phyloP scores from a whole-genome alignment of 352 stramenopile species.

The Thraustochytrium sp. region DNA sequence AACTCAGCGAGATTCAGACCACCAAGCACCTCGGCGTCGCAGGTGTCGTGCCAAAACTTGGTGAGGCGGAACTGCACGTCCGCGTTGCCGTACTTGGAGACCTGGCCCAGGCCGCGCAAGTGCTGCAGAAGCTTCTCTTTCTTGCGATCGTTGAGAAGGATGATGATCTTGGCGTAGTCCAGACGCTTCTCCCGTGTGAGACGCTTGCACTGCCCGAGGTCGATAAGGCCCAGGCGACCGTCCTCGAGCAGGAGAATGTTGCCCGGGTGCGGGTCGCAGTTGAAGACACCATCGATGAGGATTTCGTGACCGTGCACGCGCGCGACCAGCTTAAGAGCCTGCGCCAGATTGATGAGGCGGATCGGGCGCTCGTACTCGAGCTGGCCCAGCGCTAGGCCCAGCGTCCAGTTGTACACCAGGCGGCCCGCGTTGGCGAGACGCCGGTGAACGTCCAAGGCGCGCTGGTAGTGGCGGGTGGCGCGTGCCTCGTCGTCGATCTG shows the following conservation, averaged over 20 bases:
- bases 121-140: constrained; percentile 68
- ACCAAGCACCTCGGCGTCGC: constrained; percentile 67
- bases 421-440: constrained; percentile 36
- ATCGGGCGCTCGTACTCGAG: constrained; percentile 53
- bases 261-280: constrained; percentile 78
- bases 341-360: constrained; percentile 64
- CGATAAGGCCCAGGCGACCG: constrained; percentile 75
- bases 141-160: constrained; percentile 65
- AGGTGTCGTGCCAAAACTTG: constrained; percentile 74
- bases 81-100: constrained; percentile 65
- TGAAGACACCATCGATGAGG: constrained; percentile 81
- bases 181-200: constrained; percentile 44
- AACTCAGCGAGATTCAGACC: constrained; percentile 75
- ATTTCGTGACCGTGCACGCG: constrained; percentile 84
- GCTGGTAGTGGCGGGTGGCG: not conserved
- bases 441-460: not conserved
- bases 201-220: constrained; percentile 76
- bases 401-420: constrained; percentile 69
- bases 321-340: constrained; percentile 73
- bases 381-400: constrained; percentile 66
- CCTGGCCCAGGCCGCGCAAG: constrained; percentile 68
- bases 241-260: constrained; percentile 83
- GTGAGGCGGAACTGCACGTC: constrained; percentile 75
- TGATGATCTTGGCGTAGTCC: constrained; percentile 70
- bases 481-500: constrained; percentile 39